A percentile compares a stretch with the other conserved stretches of the same genome.
Evolutionary conservation across 768 basidiomycete species (phyloP).

Genomic region (Rhizopogon vulgaris): DNA sequence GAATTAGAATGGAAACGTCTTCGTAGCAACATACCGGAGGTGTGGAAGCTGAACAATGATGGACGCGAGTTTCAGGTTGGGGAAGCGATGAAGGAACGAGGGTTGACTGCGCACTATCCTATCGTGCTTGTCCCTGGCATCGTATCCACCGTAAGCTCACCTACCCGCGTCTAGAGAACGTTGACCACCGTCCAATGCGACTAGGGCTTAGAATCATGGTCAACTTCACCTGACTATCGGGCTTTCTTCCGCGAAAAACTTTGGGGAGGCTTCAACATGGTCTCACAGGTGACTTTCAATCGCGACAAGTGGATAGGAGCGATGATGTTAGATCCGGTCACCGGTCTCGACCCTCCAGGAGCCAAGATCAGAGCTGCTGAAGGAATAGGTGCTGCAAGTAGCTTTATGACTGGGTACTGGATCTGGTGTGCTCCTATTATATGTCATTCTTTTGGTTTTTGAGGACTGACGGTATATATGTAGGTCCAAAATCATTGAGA

Average conservation of each 20-base stretch:
- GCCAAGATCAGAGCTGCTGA: slow-evolving; percentile 88
- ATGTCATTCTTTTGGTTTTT: neutral
- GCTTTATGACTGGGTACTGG: slow-evolving; percentile 90
- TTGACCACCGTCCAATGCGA: neutral
- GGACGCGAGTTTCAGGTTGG: slow-evolving; percentile 79
- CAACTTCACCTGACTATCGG: slow-evolving; percentile 77
- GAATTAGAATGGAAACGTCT: slow-evolving; percentile 69
- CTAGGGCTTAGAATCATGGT: slow-evolving; percentile 89
- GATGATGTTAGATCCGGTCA: slow-evolving; percentile 85
- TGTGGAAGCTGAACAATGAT: slow-evolving; percentile 78
- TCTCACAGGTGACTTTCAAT: slow-evolving; percentile 78
- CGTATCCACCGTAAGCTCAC: slow-evolving; percentile 65
- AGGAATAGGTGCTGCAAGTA: slow-evolving; percentile 86
- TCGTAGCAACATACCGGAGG: slow-evolving; percentile 64
- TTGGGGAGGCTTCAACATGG: slow-evolving; percentile 77
- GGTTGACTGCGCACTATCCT: slow-evolving; percentile 66
- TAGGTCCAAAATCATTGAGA: slow-evolving; percentile 91
- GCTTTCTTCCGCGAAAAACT: slow-evolving; percentile 89
- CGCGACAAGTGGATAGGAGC: slow-evolving; percentile 86
- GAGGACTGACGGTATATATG: neutral
- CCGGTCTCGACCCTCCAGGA: slow-evolving; percentile 83
- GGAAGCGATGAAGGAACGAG: slow-evolving; percentile 56
- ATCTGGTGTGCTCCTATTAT: slow-evolving; percentile 54
- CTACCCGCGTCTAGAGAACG: neutral
- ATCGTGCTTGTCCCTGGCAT: slow-evolving; percentile 87